Evolutionary conservation across 2,329 filamentous ascomycete species (phyloP), one percentile per base, ranked within the genome.

Genomic region (Talaromyces rugulosus): DNA sequence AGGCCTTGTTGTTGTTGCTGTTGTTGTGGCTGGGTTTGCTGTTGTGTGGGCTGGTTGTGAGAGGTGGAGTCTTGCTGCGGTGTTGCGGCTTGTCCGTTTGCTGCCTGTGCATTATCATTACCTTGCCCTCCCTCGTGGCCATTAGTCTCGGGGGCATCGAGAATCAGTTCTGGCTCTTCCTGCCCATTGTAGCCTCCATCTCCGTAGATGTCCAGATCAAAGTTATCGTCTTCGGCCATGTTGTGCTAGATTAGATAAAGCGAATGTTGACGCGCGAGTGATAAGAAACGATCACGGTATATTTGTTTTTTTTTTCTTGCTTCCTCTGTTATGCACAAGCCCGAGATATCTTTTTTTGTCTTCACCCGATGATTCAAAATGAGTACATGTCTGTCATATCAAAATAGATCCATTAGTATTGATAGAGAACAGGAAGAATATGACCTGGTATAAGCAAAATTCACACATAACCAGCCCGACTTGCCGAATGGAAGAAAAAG

Each of bases 151-250:
- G 76, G 68, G 9, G 70, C 70, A 62, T 77, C 72, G 66, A 78
- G 67, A 30, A 76, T 74, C 60, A 77, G 66, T n/a, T 77, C 75
- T 16, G 73, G 65, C 52, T 76, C 74, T 31, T 78, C 77, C 34
- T 74, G 69, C 57, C 71, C 71, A 66, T 77, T 79, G 63, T 78
- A 79, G 60, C 76, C 72, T 62, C 86, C 84, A 70, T 88, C 85
- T 66, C 86, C 86, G 71, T 88, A 88, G 77, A 89, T 87, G 74
- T 89, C 86, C 80, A 89, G 87, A 69, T 89, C 86, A 80, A 88
- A 88, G 71, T 87, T 87, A 75, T 88, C 86, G 76, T 88, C 86
- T 71, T 83, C 75, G 62, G 79, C 78, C 79, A 81, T 81, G 70
- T 68, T 72, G 64, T 69, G 53, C 47, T 23, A 50, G 72, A 72